Evolutionary conservation across 805 yeast genomes (phyloP).

Genomic region (Cyberlindnera nakhonratchasimensis): DNA sequence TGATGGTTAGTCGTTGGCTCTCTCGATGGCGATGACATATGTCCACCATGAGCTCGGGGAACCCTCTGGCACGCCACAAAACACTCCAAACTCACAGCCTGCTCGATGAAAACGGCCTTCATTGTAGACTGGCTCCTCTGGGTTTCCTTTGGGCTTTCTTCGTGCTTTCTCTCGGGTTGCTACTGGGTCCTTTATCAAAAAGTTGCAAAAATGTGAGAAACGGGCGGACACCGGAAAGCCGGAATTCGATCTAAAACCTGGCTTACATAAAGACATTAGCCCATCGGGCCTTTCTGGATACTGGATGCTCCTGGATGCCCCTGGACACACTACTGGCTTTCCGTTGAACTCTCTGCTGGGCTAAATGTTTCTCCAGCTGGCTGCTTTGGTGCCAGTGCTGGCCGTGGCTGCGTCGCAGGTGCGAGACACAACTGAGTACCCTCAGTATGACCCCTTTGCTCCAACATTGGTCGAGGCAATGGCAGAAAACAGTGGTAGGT

Average conservation of each 20-base stretch:
- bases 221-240: too few relatives aligned
- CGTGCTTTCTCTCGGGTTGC: not conserved
- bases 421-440: not conserved
- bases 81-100: slow-evolving; percentile 29
- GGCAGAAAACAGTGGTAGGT: not conserved
- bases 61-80: too few relatives aligned
- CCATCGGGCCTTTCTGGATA: too few relatives aligned
- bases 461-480: not conserved
- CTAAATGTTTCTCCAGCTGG: not conserved
- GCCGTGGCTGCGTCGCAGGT: not conserved
- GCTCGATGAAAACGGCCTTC: slow-evolving; percentile 29
- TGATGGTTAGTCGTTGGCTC: slow-evolving; percentile 6
- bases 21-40: not conserved
- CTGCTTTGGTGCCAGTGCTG: not conserved
- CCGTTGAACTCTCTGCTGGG: too few relatives aligned
- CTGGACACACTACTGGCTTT: too few relatives aligned
- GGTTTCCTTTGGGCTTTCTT: not conserved
- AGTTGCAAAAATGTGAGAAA: too few relatives aligned
- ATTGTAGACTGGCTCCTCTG: not conserved
- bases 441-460: not conserved
- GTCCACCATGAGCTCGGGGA: too few relatives aligned
- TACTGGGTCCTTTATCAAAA: not conserved
- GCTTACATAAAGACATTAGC: too few relatives aligned
- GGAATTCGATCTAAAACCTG: too few relatives aligned
- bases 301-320: too few relatives aligned